These are phyloP conservation scores for Benincasa hispida DNA, from an alignment of 306 rosid genomes.

Conservation along the genomic window DNA sequence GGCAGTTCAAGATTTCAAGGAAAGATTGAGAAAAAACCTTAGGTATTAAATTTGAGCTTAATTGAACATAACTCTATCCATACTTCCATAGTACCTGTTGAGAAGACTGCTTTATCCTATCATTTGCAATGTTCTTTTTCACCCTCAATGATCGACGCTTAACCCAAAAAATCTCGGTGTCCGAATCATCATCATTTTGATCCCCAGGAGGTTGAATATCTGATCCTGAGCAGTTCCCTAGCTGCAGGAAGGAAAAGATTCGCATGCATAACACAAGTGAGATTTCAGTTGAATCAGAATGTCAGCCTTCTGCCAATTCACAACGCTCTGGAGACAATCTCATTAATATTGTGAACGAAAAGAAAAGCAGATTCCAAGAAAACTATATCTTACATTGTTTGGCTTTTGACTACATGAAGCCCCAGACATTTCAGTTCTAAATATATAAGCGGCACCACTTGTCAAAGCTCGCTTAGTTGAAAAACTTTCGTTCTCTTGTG, in stretches of 20 bases:
- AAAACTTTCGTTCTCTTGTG: slow-evolving; percentile 24
- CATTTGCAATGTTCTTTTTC: slow-evolving; percentile 38
- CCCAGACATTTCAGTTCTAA: slow-evolving; percentile 26
- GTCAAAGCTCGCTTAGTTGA: slow-evolving; percentile 17
- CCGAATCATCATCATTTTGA: slow-evolving; percentile 65
- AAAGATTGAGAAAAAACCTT: neutral
- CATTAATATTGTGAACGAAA: neutral
- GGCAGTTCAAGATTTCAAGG: neutral
- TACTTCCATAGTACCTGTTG: slow-evolving; percentile 43
- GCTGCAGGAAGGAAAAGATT: slow-evolving; percentile 38
- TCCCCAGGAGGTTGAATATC: slow-evolving; percentile 28
- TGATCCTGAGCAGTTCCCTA: slow-evolving; percentile 19
- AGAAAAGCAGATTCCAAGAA: slow-evolving; percentile 1
- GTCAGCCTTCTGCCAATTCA: neutral
- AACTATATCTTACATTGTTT: slow-evolving; percentile 33
- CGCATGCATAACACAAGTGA: slow-evolving; percentile 16
- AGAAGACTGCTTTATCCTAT: slow-evolving; percentile 33
- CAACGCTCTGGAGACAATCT: neutral
- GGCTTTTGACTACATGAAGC: slow-evolving; percentile 16
- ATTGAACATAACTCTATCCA: neutral
- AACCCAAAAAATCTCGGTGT: slow-evolving; percentile 72
- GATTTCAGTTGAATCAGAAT: slow-evolving; percentile 13
- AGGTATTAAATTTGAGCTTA: neutral
- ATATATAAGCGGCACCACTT: slow-evolving; percentile 16
- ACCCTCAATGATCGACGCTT: slow-evolving; percentile 80